Evolutionary conservation across 805 yeast genomes (phyloP).

Genomic region (Metschnikowia cerradonensis): DNA sequence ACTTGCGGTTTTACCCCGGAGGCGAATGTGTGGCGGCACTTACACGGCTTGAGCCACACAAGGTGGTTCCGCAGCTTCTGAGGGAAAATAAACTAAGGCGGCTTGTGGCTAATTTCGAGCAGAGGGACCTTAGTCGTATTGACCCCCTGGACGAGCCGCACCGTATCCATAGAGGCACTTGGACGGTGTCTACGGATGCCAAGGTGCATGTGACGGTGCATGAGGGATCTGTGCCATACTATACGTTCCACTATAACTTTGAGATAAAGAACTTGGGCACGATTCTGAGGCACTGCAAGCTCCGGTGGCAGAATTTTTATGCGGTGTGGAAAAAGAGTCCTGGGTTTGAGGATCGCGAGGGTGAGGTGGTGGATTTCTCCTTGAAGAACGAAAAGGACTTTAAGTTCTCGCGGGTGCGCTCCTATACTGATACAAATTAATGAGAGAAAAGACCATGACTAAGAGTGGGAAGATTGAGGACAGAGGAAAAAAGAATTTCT

Average conservation of each 20-base stretch:
- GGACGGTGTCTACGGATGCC: slow-evolving; percentile 56
- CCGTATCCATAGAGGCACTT: slow-evolving; percentile 46
- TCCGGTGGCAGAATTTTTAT: slow-evolving; percentile 67
- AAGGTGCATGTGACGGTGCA: slow-evolving; percentile 44
- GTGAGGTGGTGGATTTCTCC: slow-evolving; percentile 46
- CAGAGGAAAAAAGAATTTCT: no score
- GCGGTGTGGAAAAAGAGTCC: slow-evolving; percentile 43
- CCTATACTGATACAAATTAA: slow-evolving; percentile 23
- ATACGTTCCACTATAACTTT: slow-evolving; percentile 60
- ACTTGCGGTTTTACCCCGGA: slow-evolving; percentile 72
- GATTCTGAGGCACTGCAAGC: slow-evolving; percentile 56
- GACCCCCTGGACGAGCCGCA: slow-evolving; percentile 24
- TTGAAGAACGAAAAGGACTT: slow-evolving; percentile 75
- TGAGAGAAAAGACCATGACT: neutral
- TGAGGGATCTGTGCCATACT: slow-evolving; percentile 57
- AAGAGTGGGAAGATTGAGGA: no score
- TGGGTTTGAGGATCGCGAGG: slow-evolving; percentile 45
- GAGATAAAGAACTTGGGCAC: slow-evolving; percentile 58
- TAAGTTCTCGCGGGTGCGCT: slow-evolving; percentile 63
- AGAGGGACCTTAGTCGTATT: slow-evolving; percentile 14
- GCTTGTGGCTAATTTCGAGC: slow-evolving; percentile 15
- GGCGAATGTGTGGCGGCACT: slow-evolving; percentile 71
- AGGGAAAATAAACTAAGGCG: slow-evolving; percentile 19
- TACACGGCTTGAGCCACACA: slow-evolving; percentile 66
- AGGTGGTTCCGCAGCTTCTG: slow-evolving; percentile 58